A percentile compares a stretch with the other conserved stretches of the same genome.
Evolutionary conservation across 2,329 filamentous ascomycete species (phyloP).

Genomic region (Thielaviopsis musarum): DNA sequence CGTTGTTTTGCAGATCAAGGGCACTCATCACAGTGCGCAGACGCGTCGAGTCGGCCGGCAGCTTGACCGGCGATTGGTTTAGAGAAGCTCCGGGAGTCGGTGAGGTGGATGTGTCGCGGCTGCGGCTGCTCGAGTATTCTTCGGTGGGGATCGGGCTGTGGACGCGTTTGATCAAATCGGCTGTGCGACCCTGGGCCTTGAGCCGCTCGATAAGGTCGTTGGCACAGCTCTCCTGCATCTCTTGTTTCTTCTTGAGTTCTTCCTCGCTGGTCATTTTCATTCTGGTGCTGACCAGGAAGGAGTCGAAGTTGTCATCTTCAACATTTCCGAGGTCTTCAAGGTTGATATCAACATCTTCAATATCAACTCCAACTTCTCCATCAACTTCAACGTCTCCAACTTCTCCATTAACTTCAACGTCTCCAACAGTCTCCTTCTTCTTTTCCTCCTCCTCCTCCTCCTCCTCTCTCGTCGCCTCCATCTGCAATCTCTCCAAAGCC

Average conservation of each 20-base stretch:
- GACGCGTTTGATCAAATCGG: conserved; percentile 6
- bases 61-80: not conserved
- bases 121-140: conserved; percentile 1
- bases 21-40: conserved; percentile 5
- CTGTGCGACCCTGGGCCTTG: conserved; percentile 2
- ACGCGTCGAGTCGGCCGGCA: conserved; percentile 1
- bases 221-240: conserved; percentile 9
- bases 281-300: not conserved
- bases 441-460: not conserved
- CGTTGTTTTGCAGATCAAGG: conserved; percentile 1
- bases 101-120: conserved; percentile 7
- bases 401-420: too few relatives aligned
- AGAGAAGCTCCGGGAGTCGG: not conserved
- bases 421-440: not conserved
- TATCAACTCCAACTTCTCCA: too few relatives aligned
- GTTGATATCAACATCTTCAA: too few relatives aligned
- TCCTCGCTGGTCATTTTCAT: conserved; percentile 14
- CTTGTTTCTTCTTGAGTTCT: conserved; percentile 11
- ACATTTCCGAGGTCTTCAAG: too few relatives aligned
- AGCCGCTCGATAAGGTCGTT: conserved; percentile 9
- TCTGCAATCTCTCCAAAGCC: not conserved
- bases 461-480: not conserved
- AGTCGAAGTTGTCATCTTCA: not conserved
- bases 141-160: conserved; percentile 4
- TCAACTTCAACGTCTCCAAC: too few relatives aligned